Conservation (phyloP, 2,329 filamentous ascomycete genomes). For the Pseudocercospora fuligena region DNA sequence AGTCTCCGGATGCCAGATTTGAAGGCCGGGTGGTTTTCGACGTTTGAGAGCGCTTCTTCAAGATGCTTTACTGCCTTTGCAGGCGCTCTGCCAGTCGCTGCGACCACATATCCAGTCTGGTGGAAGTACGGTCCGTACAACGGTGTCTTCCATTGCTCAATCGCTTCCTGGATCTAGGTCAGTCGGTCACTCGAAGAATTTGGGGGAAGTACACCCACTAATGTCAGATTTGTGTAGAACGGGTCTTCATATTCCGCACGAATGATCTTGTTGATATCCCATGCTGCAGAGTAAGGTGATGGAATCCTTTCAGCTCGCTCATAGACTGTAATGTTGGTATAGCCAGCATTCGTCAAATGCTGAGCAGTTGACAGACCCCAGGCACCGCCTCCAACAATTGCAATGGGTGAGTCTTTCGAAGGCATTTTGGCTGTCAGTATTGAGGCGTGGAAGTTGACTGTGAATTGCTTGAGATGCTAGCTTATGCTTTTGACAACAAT, state of each 20-base stretch:
- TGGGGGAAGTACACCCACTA: constrained; percentile 44
- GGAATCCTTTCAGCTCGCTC: constrained; percentile 54
- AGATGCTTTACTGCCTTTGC: constrained; percentile 55
- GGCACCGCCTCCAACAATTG: constrained; percentile 51
- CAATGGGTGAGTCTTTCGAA: constrained; percentile 8
- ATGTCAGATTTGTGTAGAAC: constrained; percentile 72
- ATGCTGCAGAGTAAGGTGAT: constrained; percentile 53
- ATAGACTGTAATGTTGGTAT: constrained; percentile 54
- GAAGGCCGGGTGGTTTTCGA: constrained; percentile 48
- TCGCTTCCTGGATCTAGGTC: constrained; percentile 47
- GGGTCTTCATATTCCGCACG: constrained; percentile 77
- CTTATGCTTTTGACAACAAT: constrained; percentile 3
- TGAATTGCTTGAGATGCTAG: neutral
- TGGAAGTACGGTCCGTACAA: constrained; percentile 61
- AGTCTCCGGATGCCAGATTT: constrained; percentile 48
- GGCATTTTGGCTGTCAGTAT: neutral
- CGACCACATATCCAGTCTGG: constrained; percentile 58
- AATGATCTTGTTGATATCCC: constrained; percentile 50
- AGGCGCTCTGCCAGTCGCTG: constrained; percentile 54
- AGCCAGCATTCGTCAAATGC: constrained; percentile 52
- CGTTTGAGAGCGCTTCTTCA: constrained; percentile 49
- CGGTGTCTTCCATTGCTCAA: constrained; percentile 58
- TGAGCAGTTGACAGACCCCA: constrained; percentile 58
- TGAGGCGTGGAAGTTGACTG: neutral
- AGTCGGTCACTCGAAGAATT: neutral